Percentiles rank a stretch among this genome's conserved stretches.
Evolutionary conservation across 2,329 filamentous ascomycete genomes (phyloP).

Genomic region (Cryphonectria parasitica): DNA sequence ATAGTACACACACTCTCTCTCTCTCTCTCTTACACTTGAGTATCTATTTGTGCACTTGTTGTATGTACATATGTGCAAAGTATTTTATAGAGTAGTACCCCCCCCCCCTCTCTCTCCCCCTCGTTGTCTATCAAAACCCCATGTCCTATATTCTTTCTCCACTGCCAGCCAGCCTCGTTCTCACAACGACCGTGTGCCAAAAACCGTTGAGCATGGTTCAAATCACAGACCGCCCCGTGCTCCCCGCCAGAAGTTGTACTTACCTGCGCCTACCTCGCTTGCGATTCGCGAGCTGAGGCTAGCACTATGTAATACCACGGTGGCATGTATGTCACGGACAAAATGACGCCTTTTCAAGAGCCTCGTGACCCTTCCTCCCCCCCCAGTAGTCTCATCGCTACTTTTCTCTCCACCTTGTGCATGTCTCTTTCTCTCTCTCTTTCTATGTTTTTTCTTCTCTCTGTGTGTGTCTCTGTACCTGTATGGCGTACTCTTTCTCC

Average conservation of each 20-base stretch:
- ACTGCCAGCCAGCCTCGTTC: neutral
- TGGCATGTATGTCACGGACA: constrained; percentile 8
- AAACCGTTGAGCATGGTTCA: neutral
- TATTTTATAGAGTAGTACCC: no score
- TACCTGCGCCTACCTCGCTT: constrained; percentile 7
- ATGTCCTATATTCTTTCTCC: neutral
- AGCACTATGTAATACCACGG: constrained; percentile 1
- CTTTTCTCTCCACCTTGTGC: neutral
- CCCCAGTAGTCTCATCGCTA: neutral
- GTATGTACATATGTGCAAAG: no score
- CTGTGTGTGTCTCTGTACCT: neutral
- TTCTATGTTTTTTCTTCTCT: no score
- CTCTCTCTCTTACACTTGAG: no score
- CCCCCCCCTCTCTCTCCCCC: no score
- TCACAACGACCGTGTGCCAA: neutral
- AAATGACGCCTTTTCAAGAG: constrained; percentile 10
- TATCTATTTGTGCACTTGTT: no score
- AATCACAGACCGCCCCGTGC: no score
- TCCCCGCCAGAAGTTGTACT: neutral
- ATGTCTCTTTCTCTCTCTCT: neutral
- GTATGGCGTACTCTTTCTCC: neutral
- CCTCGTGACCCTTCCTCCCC: neutral
- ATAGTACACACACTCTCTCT: no score
- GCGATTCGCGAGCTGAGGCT: constrained; percentile 8
- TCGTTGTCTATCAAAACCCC: no score